Base-by-base conservation (phyloP, 1,284 basidiomycete species). In the Microbotryomycetes sp. region DNA sequence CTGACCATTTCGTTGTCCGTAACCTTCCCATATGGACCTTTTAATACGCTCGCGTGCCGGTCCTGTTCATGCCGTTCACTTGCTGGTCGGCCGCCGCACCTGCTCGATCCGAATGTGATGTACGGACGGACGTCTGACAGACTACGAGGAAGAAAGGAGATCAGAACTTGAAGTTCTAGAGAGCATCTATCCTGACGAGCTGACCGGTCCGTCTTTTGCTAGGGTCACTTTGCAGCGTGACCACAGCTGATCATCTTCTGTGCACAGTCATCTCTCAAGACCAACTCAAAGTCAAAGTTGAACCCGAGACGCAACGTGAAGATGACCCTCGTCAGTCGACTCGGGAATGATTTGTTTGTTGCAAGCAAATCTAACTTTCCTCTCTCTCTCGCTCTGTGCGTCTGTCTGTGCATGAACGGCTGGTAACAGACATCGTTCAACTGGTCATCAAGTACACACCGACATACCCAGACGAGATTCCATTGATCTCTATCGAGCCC, bases 141-240 rank as follows among this genome's bases (percentile, higher is more conserved):
- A 66, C 59, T 66, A 67, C 59, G 59, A 57, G n/a, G 66, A 67
- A 11, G 66, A 67, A 35, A 60, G 65, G 9, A 15, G 52, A 4
- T 61, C 56, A 47, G 60, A 61, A 35, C 26, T 56, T 3, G 73
- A 94, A 88, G 91, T 96, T 27, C 83, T 97, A 69, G 91, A 94
- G 79, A 87, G 90, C 24, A 97, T 97, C 75, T 97, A 94, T 76
- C 87, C 92, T 9, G 86, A 90, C 71, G 93, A 97, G 76, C 80
- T 97, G 64, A 84, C 88, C 74, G 88, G 92, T 69, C 48, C 67
- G 63, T 52, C 50, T 57, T 54, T 60, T 66, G 73, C 71, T 72
- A 66, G 18, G 13, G 31, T 26, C 35, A 5, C 23, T 13, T 3
- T n/a, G 28, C 23, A 46, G 18, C 24, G 28, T 31, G 24, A 52